Percentiles rank a stretch among this genome's conserved stretches.
Conservation (phyloP, 2,329 filamentous ascomycete species). For the Ascochyta clinopodiicola region DNA sequence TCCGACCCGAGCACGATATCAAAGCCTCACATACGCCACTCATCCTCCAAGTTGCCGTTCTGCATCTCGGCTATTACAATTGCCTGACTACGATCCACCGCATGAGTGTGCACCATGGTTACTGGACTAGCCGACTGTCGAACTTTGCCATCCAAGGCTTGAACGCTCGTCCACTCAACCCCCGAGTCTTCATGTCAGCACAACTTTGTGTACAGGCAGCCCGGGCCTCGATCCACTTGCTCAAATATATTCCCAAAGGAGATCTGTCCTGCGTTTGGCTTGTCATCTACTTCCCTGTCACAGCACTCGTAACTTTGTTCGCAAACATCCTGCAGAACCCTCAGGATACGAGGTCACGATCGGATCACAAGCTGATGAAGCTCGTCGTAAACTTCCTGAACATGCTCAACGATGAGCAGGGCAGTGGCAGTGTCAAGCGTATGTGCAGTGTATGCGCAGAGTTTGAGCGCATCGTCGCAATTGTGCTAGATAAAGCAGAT, state of each 20-base stretch:
- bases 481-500: conserved; percentile 89
- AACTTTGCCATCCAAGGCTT: conserved; percentile 95
- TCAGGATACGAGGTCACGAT: conserved; percentile 83
- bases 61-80: conserved; percentile 98
- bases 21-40: conserved; percentile 89
- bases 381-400: conserved; percentile 91
- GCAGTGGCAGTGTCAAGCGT: conserved; percentile 87
- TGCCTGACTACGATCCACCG: conserved; percentile 96
- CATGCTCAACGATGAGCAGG: conserved; percentile 85
- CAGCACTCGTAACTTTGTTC: conserved; percentile 91
- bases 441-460: conserved; percentile 96
- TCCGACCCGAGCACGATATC: conserved; percentile 96
- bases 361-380: conserved; percentile 90
- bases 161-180: conserved; percentile 89
- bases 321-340: conserved; percentile 97
- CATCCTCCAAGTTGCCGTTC: conserved; percentile 90
- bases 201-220: conserved; percentile 92
- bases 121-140: conserved; percentile 94
- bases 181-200: conserved; percentile 91
- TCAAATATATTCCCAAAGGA: conserved; percentile 95
- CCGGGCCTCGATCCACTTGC: conserved; percentile 86
- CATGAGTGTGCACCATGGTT: conserved; percentile 97
- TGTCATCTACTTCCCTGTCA: conserved; percentile 95
- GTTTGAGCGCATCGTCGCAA: conserved; percentile 90
- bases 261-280: conserved; percentile 97